A percentile compares a stretch with the other conserved stretches of the same genome.
Evolutionary conservation across 2,329 filamentous ascomycete genomes (phyloP).

Genomic region (Lachnellula suecica): DNA sequence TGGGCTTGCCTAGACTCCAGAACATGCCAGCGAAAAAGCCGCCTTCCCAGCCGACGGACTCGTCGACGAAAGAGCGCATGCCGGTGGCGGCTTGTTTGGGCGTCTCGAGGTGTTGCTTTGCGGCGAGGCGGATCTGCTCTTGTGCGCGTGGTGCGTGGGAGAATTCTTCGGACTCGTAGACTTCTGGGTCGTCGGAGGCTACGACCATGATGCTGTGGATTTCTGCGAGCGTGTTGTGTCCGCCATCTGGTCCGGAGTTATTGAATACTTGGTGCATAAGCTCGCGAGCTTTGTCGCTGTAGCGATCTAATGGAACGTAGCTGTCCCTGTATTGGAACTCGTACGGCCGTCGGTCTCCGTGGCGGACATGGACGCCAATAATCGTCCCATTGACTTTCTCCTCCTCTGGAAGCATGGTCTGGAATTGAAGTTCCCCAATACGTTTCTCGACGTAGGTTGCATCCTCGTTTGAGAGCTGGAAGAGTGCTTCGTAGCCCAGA

Average conservation of each 20-base stretch:
- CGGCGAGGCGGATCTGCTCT: conserved; percentile 73
- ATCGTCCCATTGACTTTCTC: conserved; percentile 47
- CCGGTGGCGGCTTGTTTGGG: conserved; percentile 33
- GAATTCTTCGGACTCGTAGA: conserved; percentile 68
- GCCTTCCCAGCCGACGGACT: conserved; percentile 82
- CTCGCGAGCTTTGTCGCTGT: conserved; percentile 57
- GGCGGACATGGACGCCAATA: conserved; percentile 76
- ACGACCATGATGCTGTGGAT: conserved; percentile 55
- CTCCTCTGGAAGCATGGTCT: conserved; percentile 41
- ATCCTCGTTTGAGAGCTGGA: conserved; percentile 67
- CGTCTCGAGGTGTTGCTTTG: conserved; percentile 51
- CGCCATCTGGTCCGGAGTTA: conserved; percentile 32
- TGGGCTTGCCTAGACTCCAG: conserved; percentile 64
- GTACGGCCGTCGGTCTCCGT: conserved; percentile 74
- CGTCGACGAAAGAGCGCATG: conserved; percentile 68
- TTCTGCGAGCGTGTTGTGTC: conserved; percentile 37
- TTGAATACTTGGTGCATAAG: conserved; percentile 52
- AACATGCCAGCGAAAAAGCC: conserved; percentile 83
- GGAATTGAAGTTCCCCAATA: conserved; percentile 52
- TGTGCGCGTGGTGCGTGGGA: conserved; percentile 61
- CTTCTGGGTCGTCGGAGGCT: conserved; percentile 78
- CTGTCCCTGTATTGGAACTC: conserved; percentile 75
- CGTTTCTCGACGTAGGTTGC: conserved; percentile 62
- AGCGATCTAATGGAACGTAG: conserved; percentile 74
- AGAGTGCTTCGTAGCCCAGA: conserved; percentile 71